Base-by-base conservation (phyloP, 805 yeast genomes). In the Cyberlindnera galapagoensis region DNA sequence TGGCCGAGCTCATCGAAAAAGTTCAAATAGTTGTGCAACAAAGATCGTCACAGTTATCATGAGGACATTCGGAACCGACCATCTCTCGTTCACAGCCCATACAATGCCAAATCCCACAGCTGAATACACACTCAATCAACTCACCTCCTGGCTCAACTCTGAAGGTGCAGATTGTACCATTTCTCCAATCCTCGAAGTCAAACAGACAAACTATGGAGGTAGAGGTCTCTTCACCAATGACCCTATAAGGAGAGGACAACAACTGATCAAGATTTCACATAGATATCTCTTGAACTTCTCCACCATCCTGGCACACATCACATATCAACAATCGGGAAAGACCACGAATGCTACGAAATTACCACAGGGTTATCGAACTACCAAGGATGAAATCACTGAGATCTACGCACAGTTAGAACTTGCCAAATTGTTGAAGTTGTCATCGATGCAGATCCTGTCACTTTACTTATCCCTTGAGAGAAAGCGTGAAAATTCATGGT, bases 401-500 rank as follows among this genome's bases (percentile, higher is more conserved):
- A 7, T 36, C 2, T 51, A 51, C 25, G n/a, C 43, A 8, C 27
- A 31, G 12, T 15, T 49, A 8, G 26, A 31, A 14, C 17, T 30
- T 7, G 56, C 61, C 0, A 57, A 60, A n/a, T 38, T 80, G 7
- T 34, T 63, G 9, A 39, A 46, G 10, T 46, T 80, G 25, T 56
- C 73, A 3, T 76, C 87, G 3, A 75, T 78, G 48, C 88, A 80
- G 52, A 47, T 80, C 23, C 43, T 79, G 6, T 46, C 74, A 0
- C 44, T 80, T 34, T 81, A 63, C 43, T 33, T 76, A 3, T 52
- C 61, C 5, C 46, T 71, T 11, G 83, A 76, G 42, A 42, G 34
- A 3, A 47, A 46, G 22, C 51, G 79, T 30, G 26, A 35, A 1
- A 39, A 40, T 3, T 73, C 81, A 1, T 76, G 65, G 47, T 85